A percentile compares a stretch with the other conserved stretches of the same genome.
Evolutionary conservation across 345 rosid species (phyloP).

Genomic region (rapeseed (Brassica napus)): Da-Ae NC_063447.1:53185001-53185500

Average conservation of each 20-base stretch:
- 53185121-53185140: slow-evolving; percentile 36
- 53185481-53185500: slow-evolving; percentile 68
- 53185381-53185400: slow-evolving; percentile 51
- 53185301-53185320: slow-evolving; percentile 87
- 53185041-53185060: slow-evolving; percentile 35
- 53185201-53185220: slow-evolving; percentile 30
- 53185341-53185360: slow-evolving; percentile 42
- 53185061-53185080: slow-evolving; percentile 32
- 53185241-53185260: slow-evolving; percentile 47
- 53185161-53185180: slow-evolving; percentile 50
- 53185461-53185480: slow-evolving; percentile 50
- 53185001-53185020: slow-evolving; percentile 38
- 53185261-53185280: slow-evolving; percentile 37
- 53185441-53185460: slow-evolving; percentile 54
- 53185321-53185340: slow-evolving; percentile 48
- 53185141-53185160: slow-evolving; percentile 42
- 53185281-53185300: slow-evolving; percentile 64
- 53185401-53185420: slow-evolving; percentile 48
- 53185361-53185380: slow-evolving; percentile 31
- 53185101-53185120: slow-evolving; percentile 44
- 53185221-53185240: slow-evolving; percentile 40
- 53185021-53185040: slow-evolving; percentile 37
- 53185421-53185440: slow-evolving; percentile 55
- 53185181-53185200: slow-evolving; percentile 4
- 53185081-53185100: slow-evolving; percentile 47